Evolutionary conservation across 2,329 filamentous ascomycete genomes (phyloP), one percentile per base, ranked within the genome.

Genomic region (Fusarium nematophilum): DNA sequence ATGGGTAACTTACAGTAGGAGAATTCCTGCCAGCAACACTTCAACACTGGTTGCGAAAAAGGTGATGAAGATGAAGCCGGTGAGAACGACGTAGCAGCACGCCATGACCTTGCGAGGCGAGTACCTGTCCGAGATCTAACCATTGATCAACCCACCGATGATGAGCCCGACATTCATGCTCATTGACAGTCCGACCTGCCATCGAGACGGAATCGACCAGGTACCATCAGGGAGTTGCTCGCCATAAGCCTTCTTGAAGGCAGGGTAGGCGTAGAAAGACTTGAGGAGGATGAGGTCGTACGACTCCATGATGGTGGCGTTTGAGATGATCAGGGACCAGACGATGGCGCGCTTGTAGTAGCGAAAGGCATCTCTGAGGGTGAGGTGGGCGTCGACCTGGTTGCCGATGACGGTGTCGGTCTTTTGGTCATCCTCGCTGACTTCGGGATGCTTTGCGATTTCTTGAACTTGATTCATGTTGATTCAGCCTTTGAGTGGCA

Each of bases 281-380:
- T 37, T 47, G 23, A 52, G 30, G 17, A 57, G 23, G 17, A 46
- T 34, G 3, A 47, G 18, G 30, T 52, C 48, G n/a, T 57, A 57
- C 3, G 46, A 48, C 15, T 57, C 53, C 53, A 57, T 57, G 36
- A 57, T 52, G 29, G 50, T 46, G 3, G 53, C 37, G 2, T 36
- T 52, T 8, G 53, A 52, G 9, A 57, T 13, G 15, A 51, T 18
- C 17, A 57, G 14, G 1, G 47, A 52, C 47, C 47, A 57, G 13
- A 52, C 30, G 30, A 52, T 36, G 15, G 53, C 53, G 17, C 46
- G 42, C 6, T 40, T 29, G 25, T 56, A 56, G 8, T 36, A 29
- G 10, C 47, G 45, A 14, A 56, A 27, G n/a, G 53, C 53, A 6
- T 50, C 38, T n/a, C n/a, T n/a, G n/a, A 31, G 29, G 14, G 9